Evolutionary conservation across 495 filamentous ascomycete genomes (phyloP).

Genomic region (Penicillium maclennaniae): DNA sequence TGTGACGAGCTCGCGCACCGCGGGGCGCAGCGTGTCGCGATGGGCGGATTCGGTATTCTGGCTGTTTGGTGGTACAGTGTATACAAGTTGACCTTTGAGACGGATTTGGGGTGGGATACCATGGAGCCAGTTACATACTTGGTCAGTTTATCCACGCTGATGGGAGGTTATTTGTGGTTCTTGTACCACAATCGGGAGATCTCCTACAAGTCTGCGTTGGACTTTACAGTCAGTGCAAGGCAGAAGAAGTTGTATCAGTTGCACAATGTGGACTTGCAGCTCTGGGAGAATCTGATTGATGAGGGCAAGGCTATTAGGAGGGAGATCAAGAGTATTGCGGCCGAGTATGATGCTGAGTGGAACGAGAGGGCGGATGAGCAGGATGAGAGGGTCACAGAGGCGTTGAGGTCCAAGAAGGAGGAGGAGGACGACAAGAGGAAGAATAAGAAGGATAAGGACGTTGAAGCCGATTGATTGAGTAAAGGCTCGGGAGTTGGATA

Average conservation of each 20-base stretch:
- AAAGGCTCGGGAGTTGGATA: background rate
- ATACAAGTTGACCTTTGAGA: slow-evolving; percentile 74
- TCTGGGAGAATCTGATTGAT: slow-evolving; percentile 77
- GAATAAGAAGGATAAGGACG: slow-evolving; percentile 33
- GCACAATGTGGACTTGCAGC: slow-evolving; percentile 67
- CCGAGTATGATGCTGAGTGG: slow-evolving; percentile 94
- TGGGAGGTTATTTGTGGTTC: slow-evolving; percentile 91
- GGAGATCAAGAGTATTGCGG: slow-evolving; percentile 78
- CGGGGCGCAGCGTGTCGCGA: slow-evolving; percentile 73
- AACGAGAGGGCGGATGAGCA: slow-evolving; percentile 75
- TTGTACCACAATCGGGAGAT: slow-evolving; percentile 90
- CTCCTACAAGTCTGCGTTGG: slow-evolving; percentile 77
- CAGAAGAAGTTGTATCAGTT: slow-evolving; percentile 73
- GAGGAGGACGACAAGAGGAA: slow-evolving; percentile 48
- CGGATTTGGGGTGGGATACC: slow-evolving; percentile 78
- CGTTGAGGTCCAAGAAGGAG: slow-evolving; percentile 59
- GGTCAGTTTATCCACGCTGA: slow-evolving; percentile 74
- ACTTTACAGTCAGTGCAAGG: slow-evolving; percentile 74
- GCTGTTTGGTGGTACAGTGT: slow-evolving; percentile 77
- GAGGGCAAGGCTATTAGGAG: slow-evolving; percentile 73
- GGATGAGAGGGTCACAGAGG: slow-evolving; percentile 67
- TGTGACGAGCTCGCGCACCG: slow-evolving; percentile 76
- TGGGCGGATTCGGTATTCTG: slow-evolving; percentile 70
- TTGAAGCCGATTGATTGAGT: slow-evolving; percentile 32
- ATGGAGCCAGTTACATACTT: slow-evolving; percentile 92